Evolutionary conservation across 306 rosid species (phyloP), one percentile per base, ranked within the genome.

Genomic region (Rosa persica): DNA sequence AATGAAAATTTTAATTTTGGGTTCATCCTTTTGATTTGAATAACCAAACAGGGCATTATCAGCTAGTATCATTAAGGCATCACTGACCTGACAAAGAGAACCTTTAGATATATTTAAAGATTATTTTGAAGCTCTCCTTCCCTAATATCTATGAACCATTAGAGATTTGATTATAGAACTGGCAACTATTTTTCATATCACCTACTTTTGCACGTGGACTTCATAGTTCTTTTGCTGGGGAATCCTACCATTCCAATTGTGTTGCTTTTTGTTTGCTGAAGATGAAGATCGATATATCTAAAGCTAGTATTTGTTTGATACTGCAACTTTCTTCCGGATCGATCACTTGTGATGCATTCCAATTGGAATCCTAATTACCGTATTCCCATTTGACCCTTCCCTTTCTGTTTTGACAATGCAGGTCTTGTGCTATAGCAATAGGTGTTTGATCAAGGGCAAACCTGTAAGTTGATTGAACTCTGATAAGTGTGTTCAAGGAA

Each of bases 401-500:
- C 62, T n/a, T 27, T 30, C 8, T 62, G n/a, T 62, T 30, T 5
- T 0, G 19, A 25, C 15, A 20, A 44, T n/a, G 17, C 30, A 10
- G 8, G 49, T n/a, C 30, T 44, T 44, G 38, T 22, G 8, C 6
- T 20, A 16, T 5, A 13, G 69, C 23, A 44, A 61, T 11, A 42
- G 19, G 25, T 3, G 16, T 43, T 40, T 60, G 60, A 11, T 57
- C 67, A 75, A 62, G 79, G 71, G 70, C 46, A 25, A 10, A 11
- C 44, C 51, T 36, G 40, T 61, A 43, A 30, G 13, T 25, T 17
- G 20, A 11, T 11, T 36, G 19, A 25, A 60, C 4, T 48, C 54
- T 12, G 4, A 16, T 8, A 15, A 19, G 67, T 49, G 30, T 65
- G 65, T 70, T 67, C 61, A 72, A 72, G 86, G 82, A 77, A 83